A percentile compares a stretch with the other conserved stretches of the same genome.
phyloP scores from a whole-genome alignment of 2,329 filamentous ascomycete genomes.

The Scortechinia acanthostroma region DNA sequence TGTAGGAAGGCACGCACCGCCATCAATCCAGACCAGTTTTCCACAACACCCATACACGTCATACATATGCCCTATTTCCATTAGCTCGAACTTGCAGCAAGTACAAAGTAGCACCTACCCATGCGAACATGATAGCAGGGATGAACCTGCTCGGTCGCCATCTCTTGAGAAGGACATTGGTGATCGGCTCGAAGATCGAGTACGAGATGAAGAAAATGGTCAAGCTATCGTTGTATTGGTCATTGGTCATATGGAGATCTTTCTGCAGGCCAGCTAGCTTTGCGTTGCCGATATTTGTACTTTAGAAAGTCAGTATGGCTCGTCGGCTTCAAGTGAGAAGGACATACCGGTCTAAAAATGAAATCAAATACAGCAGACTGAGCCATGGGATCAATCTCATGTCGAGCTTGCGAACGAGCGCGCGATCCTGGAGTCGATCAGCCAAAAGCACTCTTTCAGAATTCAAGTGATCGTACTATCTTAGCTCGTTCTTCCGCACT shows the following conservation, averaged over 20 bases:
- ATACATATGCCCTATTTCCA: conserved; percentile 48
- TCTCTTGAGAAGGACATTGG: conserved; percentile 74
- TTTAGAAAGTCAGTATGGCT: conserved; percentile 4
- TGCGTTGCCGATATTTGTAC: conserved; percentile 75
- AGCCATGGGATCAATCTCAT: conserved; percentile 57
- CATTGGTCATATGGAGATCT: conserved; percentile 54
- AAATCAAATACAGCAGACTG: conserved; percentile 66
- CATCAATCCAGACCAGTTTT: conserved; percentile 58
- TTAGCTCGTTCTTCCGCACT: conserved; percentile 53
- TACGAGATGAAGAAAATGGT: conserved; percentile 87
- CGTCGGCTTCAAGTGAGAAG: conserved; percentile 8
- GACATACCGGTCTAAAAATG: conserved; percentile 51
- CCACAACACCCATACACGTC: conserved; percentile 62
- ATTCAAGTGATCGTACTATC: conserved; percentile 24
- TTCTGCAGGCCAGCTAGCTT: conserved; percentile 44
- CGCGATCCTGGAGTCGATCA: conserved; percentile 40
- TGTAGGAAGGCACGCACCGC: no score
- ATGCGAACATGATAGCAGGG: conserved; percentile 70
- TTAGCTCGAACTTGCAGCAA: conserved; percentile 2
- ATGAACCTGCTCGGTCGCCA: conserved; percentile 73
- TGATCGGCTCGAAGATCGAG: conserved; percentile 69
- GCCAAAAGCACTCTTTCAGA: conserved; percentile 4
- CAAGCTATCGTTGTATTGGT: conserved; percentile 67
- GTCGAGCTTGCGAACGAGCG: conserved; percentile 55
- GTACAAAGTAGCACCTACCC: conserved; percentile 25